Percentiles rank a stretch among this genome's conserved stretches.
Conservation (phyloP, 2,329 filamentous ascomycete genomes). For the Torrubiellomyces zombiae region DNA sequence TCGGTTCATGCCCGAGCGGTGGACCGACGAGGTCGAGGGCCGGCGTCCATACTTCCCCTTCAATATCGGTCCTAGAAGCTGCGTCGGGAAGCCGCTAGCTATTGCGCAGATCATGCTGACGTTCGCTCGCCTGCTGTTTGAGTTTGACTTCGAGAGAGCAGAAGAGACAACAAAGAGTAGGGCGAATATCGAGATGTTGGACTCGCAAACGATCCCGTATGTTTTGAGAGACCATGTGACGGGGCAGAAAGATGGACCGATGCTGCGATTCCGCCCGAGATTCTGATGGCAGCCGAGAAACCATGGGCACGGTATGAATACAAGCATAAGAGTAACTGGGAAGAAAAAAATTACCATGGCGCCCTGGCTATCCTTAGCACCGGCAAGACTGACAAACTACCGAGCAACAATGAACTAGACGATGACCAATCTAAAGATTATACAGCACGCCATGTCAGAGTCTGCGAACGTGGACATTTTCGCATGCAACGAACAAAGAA, state of each 20-base stretch:
- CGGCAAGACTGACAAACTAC: too few species aligned
- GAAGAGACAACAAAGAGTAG: constrained; percentile 2
- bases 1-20: constrained; percentile 4
- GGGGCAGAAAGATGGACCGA: constrained; percentile 1
- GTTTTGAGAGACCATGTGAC: constrained; percentile 4
- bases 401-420: too few species aligned
- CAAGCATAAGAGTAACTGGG: too few species aligned
- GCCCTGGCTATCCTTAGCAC: too few species aligned
- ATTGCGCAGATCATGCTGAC: constrained; percentile 5
- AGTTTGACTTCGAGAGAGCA: constrained; percentile 4
- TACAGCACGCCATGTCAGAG: too few species aligned
- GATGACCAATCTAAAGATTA: too few species aligned
- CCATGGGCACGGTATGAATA: too few species aligned
- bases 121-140: constrained; percentile 4
- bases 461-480: too few species aligned
- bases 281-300: too few species aligned
- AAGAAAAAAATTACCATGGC: too few species aligned
- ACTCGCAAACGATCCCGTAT: constrained; percentile 2
- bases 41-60: constrained; percentile 4
- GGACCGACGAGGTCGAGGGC: too few species aligned
- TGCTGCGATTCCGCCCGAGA: neutral
- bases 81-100: constrained; percentile 4
- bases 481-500: too few species aligned
- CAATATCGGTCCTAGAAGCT: constrained; percentile 4
- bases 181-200: neutral